phyloP scores from a whole-genome alignment of 2,329 filamentous ascomycete genomes.

The Colletotrichum euphorbiae region DNA sequence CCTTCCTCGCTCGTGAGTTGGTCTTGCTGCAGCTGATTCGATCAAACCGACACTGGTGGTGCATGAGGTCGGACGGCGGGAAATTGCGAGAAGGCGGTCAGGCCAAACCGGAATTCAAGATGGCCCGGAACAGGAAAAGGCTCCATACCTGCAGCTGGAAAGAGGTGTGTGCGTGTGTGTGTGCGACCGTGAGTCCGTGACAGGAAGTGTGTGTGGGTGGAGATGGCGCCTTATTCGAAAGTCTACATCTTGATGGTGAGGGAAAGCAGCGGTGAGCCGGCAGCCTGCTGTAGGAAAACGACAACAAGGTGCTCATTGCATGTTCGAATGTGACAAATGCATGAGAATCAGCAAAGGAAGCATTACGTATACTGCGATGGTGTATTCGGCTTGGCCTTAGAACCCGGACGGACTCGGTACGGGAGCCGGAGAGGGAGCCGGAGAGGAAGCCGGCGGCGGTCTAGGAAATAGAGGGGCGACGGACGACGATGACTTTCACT shows the following conservation, averaged over 20 bases:
- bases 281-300: background rate
- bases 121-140: constrained; percentile 29
- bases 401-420: constrained; percentile 20
- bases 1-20: constrained; percentile 15
- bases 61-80: constrained; percentile 24
- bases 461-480: background rate
- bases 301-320: background rate
- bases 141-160: constrained; percentile 7
- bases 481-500: constrained; percentile 7
- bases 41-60: constrained; percentile 21
- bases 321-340: background rate
- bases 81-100: constrained; percentile 41
- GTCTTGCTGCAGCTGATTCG: constrained; percentile 26
- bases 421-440: constrained; percentile 21
- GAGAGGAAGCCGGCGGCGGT: background rate
- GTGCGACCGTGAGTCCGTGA: background rate
- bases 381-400: background rate
- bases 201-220: constrained; percentile 23
- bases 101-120: constrained; percentile 29
- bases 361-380: too few relatives aligned
- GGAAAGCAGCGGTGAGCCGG: constrained; percentile 15
- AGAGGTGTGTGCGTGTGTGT: constrained; percentile 16
- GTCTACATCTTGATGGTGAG: background rate
- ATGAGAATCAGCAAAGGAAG: background rate
- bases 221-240: constrained; percentile 17